A percentile compares a stretch with the other conserved stretches of the same genome.
Evolutionary conservation across 2,329 filamentous ascomycete genomes (phyloP).

Genomic region (Cercospora citrullina): DNA sequence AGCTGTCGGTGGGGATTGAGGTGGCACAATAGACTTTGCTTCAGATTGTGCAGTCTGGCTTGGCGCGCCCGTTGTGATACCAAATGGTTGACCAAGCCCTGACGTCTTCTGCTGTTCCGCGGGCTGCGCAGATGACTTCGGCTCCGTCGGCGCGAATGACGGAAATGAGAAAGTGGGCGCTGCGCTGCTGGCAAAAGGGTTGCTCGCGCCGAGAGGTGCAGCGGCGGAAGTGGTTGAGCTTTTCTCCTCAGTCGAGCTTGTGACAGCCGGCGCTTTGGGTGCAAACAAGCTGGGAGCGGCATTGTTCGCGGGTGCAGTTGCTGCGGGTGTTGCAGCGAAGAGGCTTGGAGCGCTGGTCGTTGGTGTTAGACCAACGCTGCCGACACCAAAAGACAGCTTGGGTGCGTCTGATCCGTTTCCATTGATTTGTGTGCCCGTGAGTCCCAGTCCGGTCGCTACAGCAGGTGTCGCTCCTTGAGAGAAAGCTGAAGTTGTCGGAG

Average conservation of each 20-base stretch:
- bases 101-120: background rate
- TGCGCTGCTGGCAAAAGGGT: conserved; percentile 9
- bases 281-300: conserved; percentile 13
- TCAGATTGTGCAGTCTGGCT: conserved; percentile 23
- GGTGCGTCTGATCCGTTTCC: background rate
- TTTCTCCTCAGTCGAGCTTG: background rate
- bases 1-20: conserved; percentile 18
- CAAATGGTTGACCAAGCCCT: conserved; percentile 8
- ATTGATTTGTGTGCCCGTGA: background rate
- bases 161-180: conserved; percentile 10
- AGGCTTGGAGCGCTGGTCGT: conserved; percentile 5
- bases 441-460: background rate
- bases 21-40: conserved; percentile 23
- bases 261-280: background rate
- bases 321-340: conserved; percentile 12
- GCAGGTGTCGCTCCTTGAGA: background rate
- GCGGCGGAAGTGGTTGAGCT: background rate
- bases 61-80: conserved; percentile 15
- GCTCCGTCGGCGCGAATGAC: background rate
- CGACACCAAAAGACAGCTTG: conserved; percentile 1
- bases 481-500: background rate
- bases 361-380: conserved; percentile 2
- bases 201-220: background rate
- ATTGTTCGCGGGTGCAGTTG: background rate
- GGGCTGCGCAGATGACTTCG: background rate